These are phyloP conservation scores for Biscutella laevigata DNA, from an alignment of 441 rosid species.

Conservation along the genomic window DNA sequence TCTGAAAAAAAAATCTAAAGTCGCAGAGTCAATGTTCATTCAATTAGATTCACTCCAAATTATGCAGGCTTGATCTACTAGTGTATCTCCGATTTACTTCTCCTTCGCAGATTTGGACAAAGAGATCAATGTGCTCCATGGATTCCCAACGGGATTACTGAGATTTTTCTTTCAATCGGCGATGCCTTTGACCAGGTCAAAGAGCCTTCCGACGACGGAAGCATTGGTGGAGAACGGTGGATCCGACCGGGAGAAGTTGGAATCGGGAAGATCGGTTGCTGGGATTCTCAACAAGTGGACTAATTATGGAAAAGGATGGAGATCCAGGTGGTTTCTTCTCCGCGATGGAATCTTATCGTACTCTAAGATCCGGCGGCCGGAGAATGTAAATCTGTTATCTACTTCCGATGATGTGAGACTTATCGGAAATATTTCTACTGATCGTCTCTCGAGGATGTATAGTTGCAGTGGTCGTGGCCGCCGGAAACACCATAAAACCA, in stretches of 20 bases:
- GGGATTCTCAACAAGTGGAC: slow-evolving; percentile 94
- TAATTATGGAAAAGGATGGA: slow-evolving; percentile 97
- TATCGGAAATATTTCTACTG: slow-evolving; percentile 66
- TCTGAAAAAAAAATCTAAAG: no score
- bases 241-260: slow-evolving; percentile 42
- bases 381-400: slow-evolving; percentile 39
- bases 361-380: slow-evolving; percentile 70
- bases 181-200: slow-evolving; percentile 43
- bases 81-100: no score
- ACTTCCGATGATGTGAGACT: slow-evolving; percentile 56
- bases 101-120: no score
- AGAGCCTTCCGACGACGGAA: slow-evolving; percentile 51
- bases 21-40: no score
- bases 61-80: no score
- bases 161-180: slow-evolving; percentile 50
- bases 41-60: no score
- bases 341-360: slow-evolving; percentile 74
- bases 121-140: slow-evolving; percentile 7
- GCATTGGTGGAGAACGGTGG: slow-evolving; percentile 37
- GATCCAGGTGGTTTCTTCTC: slow-evolving; percentile 89
- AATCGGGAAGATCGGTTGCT: slow-evolving; percentile 44
- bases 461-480: slow-evolving; percentile 47
- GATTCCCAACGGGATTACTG: slow-evolving; percentile 27
- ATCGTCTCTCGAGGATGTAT: slow-evolving; percentile 47
- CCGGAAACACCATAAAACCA: slow-evolving; percentile 58